Evolutionary conservation across 352 stramenopile genomes (phyloP), one percentile per base, ranked within the genome.

Genomic region (Pythium folliculosum): DNA sequence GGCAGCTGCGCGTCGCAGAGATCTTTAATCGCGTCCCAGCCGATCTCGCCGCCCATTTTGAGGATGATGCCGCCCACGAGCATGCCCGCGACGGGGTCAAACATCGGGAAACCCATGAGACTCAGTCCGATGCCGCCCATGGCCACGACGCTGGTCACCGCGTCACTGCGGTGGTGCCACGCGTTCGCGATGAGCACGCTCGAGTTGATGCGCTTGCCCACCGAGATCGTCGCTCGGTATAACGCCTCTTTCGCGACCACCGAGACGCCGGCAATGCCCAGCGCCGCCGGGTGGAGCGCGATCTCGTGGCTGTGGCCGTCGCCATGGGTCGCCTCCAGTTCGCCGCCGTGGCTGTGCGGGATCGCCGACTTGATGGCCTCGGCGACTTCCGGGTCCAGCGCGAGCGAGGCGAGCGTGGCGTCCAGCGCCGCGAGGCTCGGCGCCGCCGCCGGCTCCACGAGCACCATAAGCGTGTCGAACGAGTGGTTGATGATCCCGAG

Each of bases 181-280:
- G 96, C 96, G 77, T 99, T 99, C 9, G 96, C 95, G 71, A 98
- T 94, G 10, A 99, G 78, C 19, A 98, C 85, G 44, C 74, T 91
- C 52, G 89, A 98, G 78, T 98, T 96, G 35, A 98, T 77, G 37
- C 80, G 71, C 44, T 95, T 82, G 25, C 88, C 96, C 5, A 99
- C 89, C 19, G 63, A 71, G n/a, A 90, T 88, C 6, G 96, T 99
- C 19, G 89, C 89, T 16, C 94, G 91, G 75, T 91, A 98, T 35
- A 99, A 66, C 65, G 78, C 92, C 71, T 98, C 95, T 57, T 98
- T 98, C 14, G 88, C 87, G 0, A 77, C 77, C 44, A 98, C 92
- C 5, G 89, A 97, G 23, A 94, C 65, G 5, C 70, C 79, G 0
- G 94, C 94, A 64, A 98, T 96, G 22, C 84, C 71, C 16, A 98